Base-by-base conservation (phyloP, 805 yeast species). In the Helenozyma baotianmanensis region DNA sequence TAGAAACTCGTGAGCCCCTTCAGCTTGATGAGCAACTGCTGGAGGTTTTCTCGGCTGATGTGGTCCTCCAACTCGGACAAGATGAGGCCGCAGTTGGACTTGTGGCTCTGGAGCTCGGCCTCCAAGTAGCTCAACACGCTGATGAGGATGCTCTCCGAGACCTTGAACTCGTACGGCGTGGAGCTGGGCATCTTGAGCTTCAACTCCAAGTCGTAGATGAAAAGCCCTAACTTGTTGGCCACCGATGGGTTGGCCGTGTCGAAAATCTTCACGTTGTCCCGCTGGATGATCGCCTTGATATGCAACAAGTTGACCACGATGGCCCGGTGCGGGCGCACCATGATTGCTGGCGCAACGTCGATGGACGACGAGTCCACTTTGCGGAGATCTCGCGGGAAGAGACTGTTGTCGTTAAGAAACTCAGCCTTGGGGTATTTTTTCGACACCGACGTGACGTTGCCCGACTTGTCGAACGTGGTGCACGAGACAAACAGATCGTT, bases 331-430 rank as follows among this genome's bases (percentile, higher is more conserved):
- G 64, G 50, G 38, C 97, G 72, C 14, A 88, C 87, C 39, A 89
- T 79, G 28, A 92, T 82, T 13, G 87, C 78, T 0, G 98, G 98
- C 3, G 89, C 89, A 14, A 90, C 85, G 56, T 87, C 95, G 34
- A 76, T 72, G 23, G 76, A 64, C 1, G 83, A 68, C 4, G 80
- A 66, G 50, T 90, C 96, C 32, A 89, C 81, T 51, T 85, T 88
- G 19, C 97, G 61, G 42, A 89, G 62, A 56, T 89, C 97, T 59
- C 97, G 66, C 2, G 97, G 95, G 42, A 80, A 86, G 17, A 89
- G 55, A 15, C 79, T 75, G 56, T 87, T 82, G 28, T 82, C 78
- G 34, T 61, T 68, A 8, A 90, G 68, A 39, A 90, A 73, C 33
- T 78, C 80, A 32, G 82, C 71, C 50, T 86, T 76, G 40, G 86